These are phyloP conservation scores for Micractinium sp. DNA, from an alignment of 139 green algal species.

Conservation along the genomic window DNA sequence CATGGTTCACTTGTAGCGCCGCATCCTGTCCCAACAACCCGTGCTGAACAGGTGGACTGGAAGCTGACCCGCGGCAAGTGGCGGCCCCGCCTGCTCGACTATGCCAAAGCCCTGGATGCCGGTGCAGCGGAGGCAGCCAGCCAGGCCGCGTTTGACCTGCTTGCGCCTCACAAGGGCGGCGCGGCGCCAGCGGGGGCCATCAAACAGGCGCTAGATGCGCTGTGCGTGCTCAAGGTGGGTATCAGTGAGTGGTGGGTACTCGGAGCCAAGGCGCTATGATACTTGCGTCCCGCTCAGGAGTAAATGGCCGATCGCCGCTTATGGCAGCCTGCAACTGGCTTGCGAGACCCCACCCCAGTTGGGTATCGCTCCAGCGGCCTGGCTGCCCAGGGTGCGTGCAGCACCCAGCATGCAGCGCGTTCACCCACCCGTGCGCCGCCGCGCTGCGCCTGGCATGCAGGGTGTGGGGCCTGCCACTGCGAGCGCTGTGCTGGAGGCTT, in stretches of 20 bases:
- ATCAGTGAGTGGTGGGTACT: not conserved
- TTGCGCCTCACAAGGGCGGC: not conserved
- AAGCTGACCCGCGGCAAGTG: slow-evolving; percentile 74
- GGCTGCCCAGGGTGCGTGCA: not conserved
- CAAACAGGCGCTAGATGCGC: slow-evolving; percentile 40
- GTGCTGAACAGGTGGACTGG: slow-evolving; percentile 67
- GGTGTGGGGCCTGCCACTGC: slow-evolving; percentile 77
- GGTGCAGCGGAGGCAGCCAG: slow-evolving; percentile 26
- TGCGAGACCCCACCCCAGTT: not conserved
- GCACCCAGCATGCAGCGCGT: not conserved
- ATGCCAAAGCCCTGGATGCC: slow-evolving; percentile 42
- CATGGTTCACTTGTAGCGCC: not conserved
- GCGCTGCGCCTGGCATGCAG: slow-evolving; percentile 34
- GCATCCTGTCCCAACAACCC: not conserved
- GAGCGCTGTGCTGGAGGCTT: slow-evolving; percentile 56
- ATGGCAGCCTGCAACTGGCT: not conserved
- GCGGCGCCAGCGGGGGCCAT: not conserved
- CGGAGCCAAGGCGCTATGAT: not conserved
- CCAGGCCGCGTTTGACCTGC: not conserved
- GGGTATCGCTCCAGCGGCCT: not conserved
- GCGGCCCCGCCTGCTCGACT: slow-evolving; percentile 65
- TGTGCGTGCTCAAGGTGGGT: slow-evolving; percentile 55
- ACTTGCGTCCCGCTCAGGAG: not conserved
- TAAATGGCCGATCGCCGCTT: too few species aligned
- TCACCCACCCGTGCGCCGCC: not conserved